A percentile compares a stretch with the other conserved stretches of the same genome.
phyloP scores from a whole-genome alignment of 192 early-diverging fungal species.

The Mortierella antarctica region DNA sequence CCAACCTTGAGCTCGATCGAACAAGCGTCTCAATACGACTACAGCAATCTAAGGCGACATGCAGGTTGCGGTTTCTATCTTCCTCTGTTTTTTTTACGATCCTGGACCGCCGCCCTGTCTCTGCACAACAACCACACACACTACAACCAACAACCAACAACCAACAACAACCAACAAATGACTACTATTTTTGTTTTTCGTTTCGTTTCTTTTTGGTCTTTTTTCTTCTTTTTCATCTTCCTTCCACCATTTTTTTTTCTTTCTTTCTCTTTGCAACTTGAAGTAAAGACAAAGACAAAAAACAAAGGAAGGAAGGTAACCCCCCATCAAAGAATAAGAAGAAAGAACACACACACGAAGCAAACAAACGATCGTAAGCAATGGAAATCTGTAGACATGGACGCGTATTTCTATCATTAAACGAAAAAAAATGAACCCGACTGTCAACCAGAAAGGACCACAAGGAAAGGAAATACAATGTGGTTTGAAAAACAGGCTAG shows the following conservation, averaged over 20 bases:
- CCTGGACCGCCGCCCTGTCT: not conserved
- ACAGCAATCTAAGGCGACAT: too few relatives aligned
- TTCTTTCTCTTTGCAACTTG: not conserved
- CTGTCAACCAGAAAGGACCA: too few relatives aligned
- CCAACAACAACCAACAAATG: not conserved
- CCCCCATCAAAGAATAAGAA: not conserved
- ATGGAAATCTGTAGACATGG: too few relatives aligned
- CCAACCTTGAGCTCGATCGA: slow-evolving; percentile 8
- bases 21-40: too few relatives aligned
- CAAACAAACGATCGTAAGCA: not conserved
- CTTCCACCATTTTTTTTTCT: not conserved
- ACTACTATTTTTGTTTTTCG: not conserved
- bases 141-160: not conserved
- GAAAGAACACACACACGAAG: not conserved
- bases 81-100: too few relatives aligned
- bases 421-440: not conserved
- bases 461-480: too few relatives aligned
- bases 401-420: not conserved
- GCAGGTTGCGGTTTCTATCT: too few relatives aligned
- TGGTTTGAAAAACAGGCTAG: too few relatives aligned
- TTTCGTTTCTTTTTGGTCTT: slow-evolving; percentile 1
- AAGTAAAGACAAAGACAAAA: not conserved
- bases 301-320: not conserved
- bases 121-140: not conserved
- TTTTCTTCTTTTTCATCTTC: not conserved